Conservation (phyloP, 495 filamentous ascomycete species). For the Rostrohypoxylon terebratum region DNA sequence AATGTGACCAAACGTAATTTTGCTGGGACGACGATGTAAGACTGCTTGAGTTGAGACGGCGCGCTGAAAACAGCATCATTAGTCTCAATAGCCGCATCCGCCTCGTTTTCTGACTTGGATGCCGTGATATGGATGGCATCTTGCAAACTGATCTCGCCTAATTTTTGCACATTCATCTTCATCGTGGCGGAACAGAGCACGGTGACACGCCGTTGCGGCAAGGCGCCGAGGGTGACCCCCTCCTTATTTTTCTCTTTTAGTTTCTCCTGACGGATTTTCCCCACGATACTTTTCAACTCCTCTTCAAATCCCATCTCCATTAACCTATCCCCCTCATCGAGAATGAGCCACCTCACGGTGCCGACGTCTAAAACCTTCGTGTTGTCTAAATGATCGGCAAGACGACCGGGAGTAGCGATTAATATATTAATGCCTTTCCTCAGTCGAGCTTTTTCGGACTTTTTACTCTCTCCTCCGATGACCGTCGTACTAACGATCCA, state of each 20-base stretch:
- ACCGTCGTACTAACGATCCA: slow-evolving; percentile 95
- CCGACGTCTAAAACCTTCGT: slow-evolving; percentile 89
- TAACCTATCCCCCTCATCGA: slow-evolving; percentile 95
- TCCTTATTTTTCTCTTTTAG: slow-evolving; percentile 54
- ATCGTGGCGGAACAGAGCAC: slow-evolving; percentile 96
- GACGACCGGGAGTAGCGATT: slow-evolving; percentile 90
- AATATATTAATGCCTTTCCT: slow-evolving; percentile 95
- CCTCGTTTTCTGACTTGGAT: slow-evolving; percentile 64
- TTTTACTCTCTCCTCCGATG: slow-evolving; percentile 96
- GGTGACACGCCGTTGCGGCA: slow-evolving; percentile 83
- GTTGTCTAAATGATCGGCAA: slow-evolving; percentile 91
- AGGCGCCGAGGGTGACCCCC: slow-evolving; percentile 58
- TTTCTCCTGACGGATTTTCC: slow-evolving; percentile 72
- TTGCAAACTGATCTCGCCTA: slow-evolving; percentile 94
- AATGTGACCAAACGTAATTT: slow-evolving; percentile 91
- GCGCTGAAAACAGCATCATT: slow-evolving; percentile 78
- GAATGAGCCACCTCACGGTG: slow-evolving; percentile 89
- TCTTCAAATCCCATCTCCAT: slow-evolving; percentile 98
- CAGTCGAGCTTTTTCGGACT: slow-evolving; percentile 92
- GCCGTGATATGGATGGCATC: slow-evolving; percentile 89
- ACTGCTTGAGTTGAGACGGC: slow-evolving; percentile 91
- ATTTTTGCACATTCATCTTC: slow-evolving; percentile 92
- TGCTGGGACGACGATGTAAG: slow-evolving; percentile 84
- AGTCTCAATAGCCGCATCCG: slow-evolving; percentile 54
- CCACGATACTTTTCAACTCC: slow-evolving; percentile 80